Base-by-base conservation (phyloP, 306 rosid species). In the Corylus avellana region DNA sequence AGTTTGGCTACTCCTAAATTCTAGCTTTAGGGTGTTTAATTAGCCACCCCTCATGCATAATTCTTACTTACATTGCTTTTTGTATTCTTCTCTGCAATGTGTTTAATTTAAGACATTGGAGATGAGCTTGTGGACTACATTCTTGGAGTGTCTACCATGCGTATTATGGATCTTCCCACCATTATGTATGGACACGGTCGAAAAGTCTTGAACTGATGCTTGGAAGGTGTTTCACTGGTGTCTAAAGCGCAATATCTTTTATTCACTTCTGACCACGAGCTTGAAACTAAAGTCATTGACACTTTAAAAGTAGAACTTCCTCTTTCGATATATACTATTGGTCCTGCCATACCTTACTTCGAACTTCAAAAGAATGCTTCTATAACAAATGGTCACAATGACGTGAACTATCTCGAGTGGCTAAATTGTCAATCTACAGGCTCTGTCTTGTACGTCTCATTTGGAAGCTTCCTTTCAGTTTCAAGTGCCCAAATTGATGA, bases 371-470 rank as follows among this genome's bases (percentile, higher is more conserved):
- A 79, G 2, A 74, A 42, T 6, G 4, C 59, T 25, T 69, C 12
- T 4, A 3, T 16, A 12, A n/a, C 47, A 32, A 4, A 16, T n/a
- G 16, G 47, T 3, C 7, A 8, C 2, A 35, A 58, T 18, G 75
- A 22, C 3, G 48, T 69, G 11, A 14, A 64, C 39, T 85, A 87
- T 70, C n/a, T 87, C 1, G 53, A 75, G 16, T 87, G 91, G 93
- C 86, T 89, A 9, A 81, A 89, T 62, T 14, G 61, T 1, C 89
- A 87, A 70, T 87, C 89, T 0, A 10, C 2, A 3, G 5, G 57
- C 25, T 89, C 87, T 51, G 85, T 89, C 22, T 53, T 89, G 32
- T 87, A 85, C 76, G 70, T 89, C 51, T 80, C 90, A 20, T 76
- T 79, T 16, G 91, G 93, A 13, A 89, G 93, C 27, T 55, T 35